Conservation (phyloP, 1,284 basidiomycete genomes). For the Leccinum pachyderme region DNA sequence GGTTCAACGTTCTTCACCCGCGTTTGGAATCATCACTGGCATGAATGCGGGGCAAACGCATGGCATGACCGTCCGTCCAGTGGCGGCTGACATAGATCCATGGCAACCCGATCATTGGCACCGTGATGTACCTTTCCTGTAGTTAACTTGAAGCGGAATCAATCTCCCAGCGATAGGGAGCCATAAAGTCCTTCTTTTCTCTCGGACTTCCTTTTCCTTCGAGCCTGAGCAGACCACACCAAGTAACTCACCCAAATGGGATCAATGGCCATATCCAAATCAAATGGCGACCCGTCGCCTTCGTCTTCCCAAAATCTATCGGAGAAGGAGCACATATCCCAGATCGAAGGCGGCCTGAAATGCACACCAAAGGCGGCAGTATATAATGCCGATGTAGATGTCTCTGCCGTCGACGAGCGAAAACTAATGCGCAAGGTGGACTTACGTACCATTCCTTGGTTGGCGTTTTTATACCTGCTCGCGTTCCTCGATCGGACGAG, state of each 20-base stretch:
- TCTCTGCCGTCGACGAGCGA: constrained; percentile 57
- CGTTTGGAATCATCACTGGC: too few relatives aligned
- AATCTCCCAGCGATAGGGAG: not conserved
- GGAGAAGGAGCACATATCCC: constrained; percentile 14
- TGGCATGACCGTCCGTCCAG: not conserved
- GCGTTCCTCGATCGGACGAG: constrained; percentile 78
- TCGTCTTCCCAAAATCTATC: constrained; percentile 8
- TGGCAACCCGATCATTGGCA: not conserved
- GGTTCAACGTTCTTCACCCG: not conserved
- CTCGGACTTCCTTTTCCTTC: not conserved
- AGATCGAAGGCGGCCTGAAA: constrained; percentile 9
- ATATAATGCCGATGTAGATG: constrained; percentile 53
- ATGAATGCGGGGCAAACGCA: not conserved
- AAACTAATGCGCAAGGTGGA: constrained; percentile 68
- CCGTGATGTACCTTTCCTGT: not conserved
- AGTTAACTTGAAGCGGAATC: not conserved
- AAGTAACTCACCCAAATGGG: not conserved
- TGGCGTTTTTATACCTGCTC: constrained; percentile 71
- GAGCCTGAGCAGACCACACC: not conserved
- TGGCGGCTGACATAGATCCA: not conserved
- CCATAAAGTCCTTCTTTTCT: not conserved
- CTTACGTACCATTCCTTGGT: constrained; percentile 61
- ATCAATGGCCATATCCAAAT: not conserved
- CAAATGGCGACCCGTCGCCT: not conserved
- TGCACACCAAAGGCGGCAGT: constrained; percentile 16